Conservation (phyloP, 148 eudicot genomes). For the Fagopyrum homotropicum region DNA sequence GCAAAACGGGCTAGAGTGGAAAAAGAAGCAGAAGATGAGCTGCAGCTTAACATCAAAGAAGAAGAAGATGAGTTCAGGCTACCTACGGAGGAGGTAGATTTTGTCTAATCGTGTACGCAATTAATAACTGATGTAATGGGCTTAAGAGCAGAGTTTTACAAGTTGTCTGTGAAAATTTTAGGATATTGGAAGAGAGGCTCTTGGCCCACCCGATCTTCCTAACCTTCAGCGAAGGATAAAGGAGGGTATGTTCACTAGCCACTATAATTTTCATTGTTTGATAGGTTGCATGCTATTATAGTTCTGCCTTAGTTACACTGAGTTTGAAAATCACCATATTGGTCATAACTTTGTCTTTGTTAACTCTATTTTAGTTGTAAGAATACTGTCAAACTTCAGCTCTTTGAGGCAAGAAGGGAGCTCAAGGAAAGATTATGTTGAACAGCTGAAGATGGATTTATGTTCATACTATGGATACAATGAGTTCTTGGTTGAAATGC, state of each 20-base stretch:
- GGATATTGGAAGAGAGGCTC: constrained; percentile 85
- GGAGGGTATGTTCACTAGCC: constrained; percentile 51
- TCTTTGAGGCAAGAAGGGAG: constrained; percentile 60
- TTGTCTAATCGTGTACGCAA: background rate
- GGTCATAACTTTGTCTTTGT: background rate
- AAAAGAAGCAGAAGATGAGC: constrained; percentile 50
- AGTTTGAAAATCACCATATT: constrained; percentile 25
- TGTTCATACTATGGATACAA: constrained; percentile 85
- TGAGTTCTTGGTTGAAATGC: constrained; percentile 65
- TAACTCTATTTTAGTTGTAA: constrained; percentile 37
- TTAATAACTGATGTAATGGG: background rate
- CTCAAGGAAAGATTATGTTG: constrained; percentile 61
- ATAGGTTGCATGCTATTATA: background rate
- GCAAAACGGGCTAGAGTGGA: constrained; percentile 68
- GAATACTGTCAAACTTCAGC: constrained; percentile 69
- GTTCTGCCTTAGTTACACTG: background rate
- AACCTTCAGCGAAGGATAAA: constrained; percentile 76
- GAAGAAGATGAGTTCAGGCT: constrained; percentile 64
- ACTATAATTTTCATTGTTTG: background rate
- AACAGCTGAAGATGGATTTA: constrained; percentile 71
- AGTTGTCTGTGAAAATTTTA: constrained; percentile 17
- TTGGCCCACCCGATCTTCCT: constrained; percentile 76
- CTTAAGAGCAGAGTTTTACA: background rate
- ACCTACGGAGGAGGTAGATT: constrained; percentile 55
- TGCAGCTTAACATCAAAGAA: constrained; percentile 49